phyloP scores from a whole-genome alignment of 768 basidiomycete species.

The Cystobasidium ongulense region DNA sequence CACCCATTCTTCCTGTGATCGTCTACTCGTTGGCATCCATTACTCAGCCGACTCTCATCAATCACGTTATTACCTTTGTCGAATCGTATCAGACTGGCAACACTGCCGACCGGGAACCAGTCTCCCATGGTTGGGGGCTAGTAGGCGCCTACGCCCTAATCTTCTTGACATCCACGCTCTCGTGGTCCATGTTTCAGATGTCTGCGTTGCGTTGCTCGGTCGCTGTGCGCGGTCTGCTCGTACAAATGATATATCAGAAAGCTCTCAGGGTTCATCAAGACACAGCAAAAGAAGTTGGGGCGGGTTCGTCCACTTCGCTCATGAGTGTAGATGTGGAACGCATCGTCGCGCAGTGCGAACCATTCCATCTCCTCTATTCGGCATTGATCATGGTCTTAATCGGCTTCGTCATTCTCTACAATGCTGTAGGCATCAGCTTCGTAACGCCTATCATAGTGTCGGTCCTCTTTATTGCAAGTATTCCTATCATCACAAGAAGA shows the following conservation, averaged over 20 bases:
- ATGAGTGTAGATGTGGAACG: conserved; percentile 31
- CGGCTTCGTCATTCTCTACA: conserved; percentile 30
- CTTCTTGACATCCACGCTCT: conserved; percentile 26
- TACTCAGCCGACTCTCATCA: conserved; percentile 26
- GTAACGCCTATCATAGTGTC: conserved; percentile 14
- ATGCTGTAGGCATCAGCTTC: conserved; percentile 9
- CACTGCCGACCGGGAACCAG: conserved; percentile 8
- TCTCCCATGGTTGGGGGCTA: conserved; percentile 14
- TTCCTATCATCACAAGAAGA: not conserved
- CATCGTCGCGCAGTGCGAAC: conserved; percentile 9
- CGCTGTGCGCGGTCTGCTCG: conserved; percentile 23
- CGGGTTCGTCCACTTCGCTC: not conserved
- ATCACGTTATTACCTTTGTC: conserved; percentile 21
- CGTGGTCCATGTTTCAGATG: conserved; percentile 29
- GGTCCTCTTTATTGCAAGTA: conserved; percentile 12
- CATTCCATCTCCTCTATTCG: conserved; percentile 29
- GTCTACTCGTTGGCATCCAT: conserved; percentile 23
- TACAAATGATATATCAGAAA: conserved; percentile 30
- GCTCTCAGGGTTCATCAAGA: conserved; percentile 12
- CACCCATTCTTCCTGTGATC: conserved; percentile 18
- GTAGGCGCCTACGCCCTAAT: conserved; percentile 24
- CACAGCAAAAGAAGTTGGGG: conserved; percentile 24
- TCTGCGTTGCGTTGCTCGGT: conserved; percentile 16
- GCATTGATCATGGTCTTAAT: conserved; percentile 23
- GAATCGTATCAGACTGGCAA: conserved; percentile 7